These are phyloP conservation scores for Fusarium protoensiforme DNA, from an alignment of 2,329 filamentous ascomycete species.

Conservation along the genomic window DNA sequence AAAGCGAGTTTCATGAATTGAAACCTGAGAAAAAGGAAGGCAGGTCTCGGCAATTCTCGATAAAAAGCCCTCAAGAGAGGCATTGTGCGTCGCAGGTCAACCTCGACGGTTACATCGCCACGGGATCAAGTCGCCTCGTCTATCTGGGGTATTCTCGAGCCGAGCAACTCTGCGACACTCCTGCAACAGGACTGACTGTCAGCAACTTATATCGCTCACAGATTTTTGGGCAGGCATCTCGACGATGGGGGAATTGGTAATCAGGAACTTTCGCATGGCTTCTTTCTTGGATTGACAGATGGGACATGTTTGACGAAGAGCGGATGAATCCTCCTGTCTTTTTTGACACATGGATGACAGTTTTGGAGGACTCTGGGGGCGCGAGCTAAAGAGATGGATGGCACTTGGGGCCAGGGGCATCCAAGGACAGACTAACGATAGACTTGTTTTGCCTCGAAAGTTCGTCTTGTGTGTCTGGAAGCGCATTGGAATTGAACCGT, in stretches of 20 bases:
- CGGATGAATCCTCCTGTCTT: background rate
- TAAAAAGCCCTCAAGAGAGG: slow-evolving; percentile 2
- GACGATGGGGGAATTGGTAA: background rate
- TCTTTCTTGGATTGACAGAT: background rate
- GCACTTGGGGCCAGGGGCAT: background rate
- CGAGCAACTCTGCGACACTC: slow-evolving; percentile 19
- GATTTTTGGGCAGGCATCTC: background rate
- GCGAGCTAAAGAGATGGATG: background rate
- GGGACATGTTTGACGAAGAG: background rate
- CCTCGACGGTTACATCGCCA: slow-evolving; percentile 25
- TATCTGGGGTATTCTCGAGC: slow-evolving; percentile 19
- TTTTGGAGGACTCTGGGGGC: background rate
- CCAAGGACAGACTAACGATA: background rate
- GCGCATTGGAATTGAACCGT: background rate
- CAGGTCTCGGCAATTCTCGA: background rate
- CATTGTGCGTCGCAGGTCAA: slow-evolving; percentile 22
- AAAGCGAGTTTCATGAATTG: slow-evolving; percentile 13
- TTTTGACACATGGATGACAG: background rate
- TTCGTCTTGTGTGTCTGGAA: background rate
- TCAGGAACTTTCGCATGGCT: background rate
- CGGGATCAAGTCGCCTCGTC: slow-evolving; percentile 10
- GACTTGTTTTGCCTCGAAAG: background rate
- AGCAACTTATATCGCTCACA: background rate
- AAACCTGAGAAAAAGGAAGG: slow-evolving; percentile 10
- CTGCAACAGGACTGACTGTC: slow-evolving; percentile 22